These are phyloP conservation scores for Fusarium udum DNA, from an alignment of 2,329 filamentous ascomycete genomes.

Conservation along the genomic window DNA sequence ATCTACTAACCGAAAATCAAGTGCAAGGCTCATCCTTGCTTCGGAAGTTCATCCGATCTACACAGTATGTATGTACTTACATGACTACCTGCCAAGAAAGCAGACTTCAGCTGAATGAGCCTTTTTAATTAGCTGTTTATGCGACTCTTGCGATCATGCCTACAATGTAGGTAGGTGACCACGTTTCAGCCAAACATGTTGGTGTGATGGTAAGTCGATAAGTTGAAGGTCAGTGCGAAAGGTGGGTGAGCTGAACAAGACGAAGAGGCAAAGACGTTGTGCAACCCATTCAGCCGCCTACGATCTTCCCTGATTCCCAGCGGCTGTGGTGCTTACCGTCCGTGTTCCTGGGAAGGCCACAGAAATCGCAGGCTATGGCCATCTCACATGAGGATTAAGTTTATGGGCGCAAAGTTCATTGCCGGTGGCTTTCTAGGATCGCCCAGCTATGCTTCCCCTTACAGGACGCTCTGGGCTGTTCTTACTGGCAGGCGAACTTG, in stretches of 20 bases:
- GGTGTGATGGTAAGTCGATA: conserved; percentile 5
- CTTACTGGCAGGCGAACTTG: conserved; percentile 3
- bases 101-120: not conserved
- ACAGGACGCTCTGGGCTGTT: conserved; percentile 8
- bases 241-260: conserved; percentile 8
- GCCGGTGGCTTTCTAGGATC: conserved; percentile 13
- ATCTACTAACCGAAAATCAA: conserved; percentile 36
- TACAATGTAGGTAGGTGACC: not conserved
- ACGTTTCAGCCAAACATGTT: not conserved
- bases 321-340: not conserved
- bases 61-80: not conserved
- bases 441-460: conserved; percentile 13
- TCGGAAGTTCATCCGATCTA: conserved; percentile 20
- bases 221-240: conserved; percentile 3
- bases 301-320: not conserved
- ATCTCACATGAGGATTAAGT: not conserved
- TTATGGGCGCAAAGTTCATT: conserved; percentile 20
- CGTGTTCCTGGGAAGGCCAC: conserved; percentile 5
- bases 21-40: conserved; percentile 10
- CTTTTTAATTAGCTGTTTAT: not conserved
- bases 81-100: not conserved
- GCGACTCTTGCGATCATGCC: conserved; percentile 23
- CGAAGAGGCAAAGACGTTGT: not conserved
- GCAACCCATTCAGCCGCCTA: conserved; percentile 1
- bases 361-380: not conserved